Percentiles rank a stretch among this genome's conserved stretches.
phyloP scores from a whole-genome alignment of 192 early-diverging fungal species.

The Podila clonocystis region DNA sequence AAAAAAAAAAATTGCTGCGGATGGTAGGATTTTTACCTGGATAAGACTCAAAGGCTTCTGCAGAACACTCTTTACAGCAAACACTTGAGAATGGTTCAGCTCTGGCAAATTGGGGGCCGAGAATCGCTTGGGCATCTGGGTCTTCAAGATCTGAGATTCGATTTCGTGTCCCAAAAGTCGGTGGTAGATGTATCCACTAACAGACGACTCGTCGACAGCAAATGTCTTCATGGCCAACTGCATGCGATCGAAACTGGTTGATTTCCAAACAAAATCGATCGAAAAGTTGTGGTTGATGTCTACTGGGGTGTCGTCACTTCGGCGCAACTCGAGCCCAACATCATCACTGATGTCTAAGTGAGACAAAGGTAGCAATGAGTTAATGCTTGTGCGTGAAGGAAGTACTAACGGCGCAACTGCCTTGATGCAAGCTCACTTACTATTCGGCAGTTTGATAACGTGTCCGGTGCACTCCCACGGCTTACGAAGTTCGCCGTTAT shows the following conservation, averaged over 20 bases:
- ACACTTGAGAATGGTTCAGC: slow-evolving; percentile 96
- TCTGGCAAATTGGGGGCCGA: slow-evolving; percentile 94
- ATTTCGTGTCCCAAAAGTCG: slow-evolving; percentile 94
- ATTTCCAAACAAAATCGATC: slow-evolving; percentile 99
- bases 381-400: slow-evolving; percentile 10
- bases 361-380: background rate
- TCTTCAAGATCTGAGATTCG: slow-evolving; percentile 84
- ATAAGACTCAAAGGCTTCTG: slow-evolving; percentile 93
- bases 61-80: slow-evolving; percentile 93
- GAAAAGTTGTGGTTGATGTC: slow-evolving; percentile 91
- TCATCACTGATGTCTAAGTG: slow-evolving; percentile 87
- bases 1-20: background rate
- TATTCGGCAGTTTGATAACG: slow-evolving; percentile 97
- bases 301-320: slow-evolving; percentile 74
- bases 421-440: slow-evolving; percentile 52
- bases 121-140: slow-evolving; percentile 87
- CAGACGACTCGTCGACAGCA: slow-evolving; percentile 93
- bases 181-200: slow-evolving; percentile 97
- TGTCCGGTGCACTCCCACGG: slow-evolving; percentile 91
- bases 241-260: slow-evolving; percentile 97
- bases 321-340: slow-evolving; percentile 89
- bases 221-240: slow-evolving; percentile 96
- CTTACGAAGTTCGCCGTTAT: slow-evolving; percentile 85
- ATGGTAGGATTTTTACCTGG: slow-evolving; percentile 54
- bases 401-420: background rate